phyloP scores from a whole-genome alignment of 768 basidiomycete genomes.

The Lentinus tigrinus region DNA sequence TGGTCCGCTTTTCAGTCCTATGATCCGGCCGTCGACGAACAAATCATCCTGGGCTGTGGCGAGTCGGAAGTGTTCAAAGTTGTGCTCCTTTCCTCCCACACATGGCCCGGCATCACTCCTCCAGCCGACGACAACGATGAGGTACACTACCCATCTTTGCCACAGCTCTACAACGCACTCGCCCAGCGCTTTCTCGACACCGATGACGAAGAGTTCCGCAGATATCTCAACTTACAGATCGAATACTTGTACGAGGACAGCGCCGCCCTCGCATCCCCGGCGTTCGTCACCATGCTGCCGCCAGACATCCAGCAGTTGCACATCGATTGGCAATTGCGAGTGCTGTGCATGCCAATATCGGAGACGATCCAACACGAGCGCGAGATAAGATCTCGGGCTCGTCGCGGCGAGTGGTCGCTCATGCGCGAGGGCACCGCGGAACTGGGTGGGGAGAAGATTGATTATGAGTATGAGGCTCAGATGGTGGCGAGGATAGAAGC shows the following conservation, averaged over 20 bases:
- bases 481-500: too few species aligned
- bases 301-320: neutral
- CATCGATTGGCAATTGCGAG: neutral
- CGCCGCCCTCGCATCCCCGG: neutral
- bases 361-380: too few species aligned
- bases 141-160: neutral
- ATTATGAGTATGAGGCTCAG: too few species aligned
- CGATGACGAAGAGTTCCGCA: neutral
- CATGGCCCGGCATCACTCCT: too few species aligned
- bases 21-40: conserved; percentile 1
- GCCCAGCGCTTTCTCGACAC: neutral
- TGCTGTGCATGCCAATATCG: too few species aligned
- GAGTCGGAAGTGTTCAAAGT: too few species aligned
- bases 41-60: neutral
- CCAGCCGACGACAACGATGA: neutral
- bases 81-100: too few species aligned
- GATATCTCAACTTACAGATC: neutral
- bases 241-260: neutral
- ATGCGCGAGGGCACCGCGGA: too few species aligned
- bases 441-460: too few species aligned
- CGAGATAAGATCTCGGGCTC: too few species aligned
- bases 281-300: neutral
- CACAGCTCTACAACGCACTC: neutral
- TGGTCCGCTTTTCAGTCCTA: neutral
- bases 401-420: too few species aligned